These are phyloP conservation scores for Cryptococcus jaspeensis DNA, from an alignment of 1,284 basidiomycete genomes.

Conservation along the genomic window DNA sequence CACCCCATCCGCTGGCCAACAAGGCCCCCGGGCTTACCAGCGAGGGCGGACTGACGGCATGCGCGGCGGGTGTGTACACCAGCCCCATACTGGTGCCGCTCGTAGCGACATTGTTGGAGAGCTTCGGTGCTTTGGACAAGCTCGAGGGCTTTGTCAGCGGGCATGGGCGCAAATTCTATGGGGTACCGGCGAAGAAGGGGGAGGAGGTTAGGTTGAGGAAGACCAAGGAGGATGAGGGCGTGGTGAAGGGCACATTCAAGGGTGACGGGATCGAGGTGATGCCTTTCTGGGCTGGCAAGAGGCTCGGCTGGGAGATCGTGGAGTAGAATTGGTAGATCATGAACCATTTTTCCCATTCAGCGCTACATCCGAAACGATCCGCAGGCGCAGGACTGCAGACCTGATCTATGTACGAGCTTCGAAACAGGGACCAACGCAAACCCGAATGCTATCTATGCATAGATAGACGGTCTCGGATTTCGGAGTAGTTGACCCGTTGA, in stretches of 20 bases:
- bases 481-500: too few relatives aligned
- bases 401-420: too few relatives aligned
- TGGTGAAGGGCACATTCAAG: slow-evolving; percentile 32
- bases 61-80: slow-evolving; percentile 92
- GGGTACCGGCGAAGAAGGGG: slow-evolving; percentile 53
- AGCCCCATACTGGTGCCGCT: slow-evolving; percentile 85
- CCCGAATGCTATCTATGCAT: too few relatives aligned
- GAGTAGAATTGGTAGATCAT: slow-evolving; percentile 9
- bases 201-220: slow-evolving; percentile 52
- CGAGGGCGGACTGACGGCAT: slow-evolving; percentile 57
- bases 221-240: slow-evolving; percentile 26
- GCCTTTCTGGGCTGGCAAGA: slow-evolving; percentile 85
- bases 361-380: too few relatives aligned
- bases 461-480: too few relatives aligned
- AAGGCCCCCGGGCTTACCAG: slow-evolving; percentile 63
- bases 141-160: slow-evolving; percentile 74
- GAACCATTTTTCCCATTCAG: too few relatives aligned
- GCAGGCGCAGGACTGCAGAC: too few relatives aligned
- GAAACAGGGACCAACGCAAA: too few relatives aligned
- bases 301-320: slow-evolving; percentile 76
- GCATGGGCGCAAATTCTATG: slow-evolving; percentile 79
- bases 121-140: slow-evolving; percentile 77
- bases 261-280: slow-evolving; percentile 25
- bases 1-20: slow-evolving; percentile 79
- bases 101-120: slow-evolving; percentile 73